Evolutionary conservation across 139 green algal genomes (phyloP), one percentile per base, ranked within the genome.

Genomic region (Chlorella sp.): DNA sequence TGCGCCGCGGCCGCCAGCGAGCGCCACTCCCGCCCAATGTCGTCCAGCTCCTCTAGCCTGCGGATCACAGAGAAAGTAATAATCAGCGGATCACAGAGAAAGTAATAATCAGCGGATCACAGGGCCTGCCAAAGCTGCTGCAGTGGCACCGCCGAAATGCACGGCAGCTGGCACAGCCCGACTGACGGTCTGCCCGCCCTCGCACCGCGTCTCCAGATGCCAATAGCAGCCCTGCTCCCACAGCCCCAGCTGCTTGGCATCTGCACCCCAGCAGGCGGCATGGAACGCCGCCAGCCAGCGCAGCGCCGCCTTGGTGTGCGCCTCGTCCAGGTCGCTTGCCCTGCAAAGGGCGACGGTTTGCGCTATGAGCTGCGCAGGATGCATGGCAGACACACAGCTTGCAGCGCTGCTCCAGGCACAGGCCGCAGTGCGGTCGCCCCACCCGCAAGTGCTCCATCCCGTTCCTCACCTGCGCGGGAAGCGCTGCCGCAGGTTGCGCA

Each of bases 131-230:
- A n/a, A n/a, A n/a, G n/a, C n/a, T n/a, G n/a, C n/a, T n/a, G n/a
- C n/a, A n/a, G n/a, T n/a, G n/a, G n/a, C n/a, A n/a, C n/a, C n/a
- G n/a, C n/a, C n/a, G n/a, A n/a, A n/a, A n/a, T n/a, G n/a, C n/a
- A n/a, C n/a, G n/a, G n/a, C n/a, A n/a, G n/a, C n/a, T n/a, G n/a
- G n/a, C n/a, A n/a, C n/a, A n/a, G n/a, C n/a, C n/a, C n/a, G n/a
- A n/a, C n/a, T n/a, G n/a, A n/a, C n/a, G n/a, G n/a, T n/a, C n/a
- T n/a, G n/a, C n/a, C n/a, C n/a, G n/a, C n/a, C n/a, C n/a, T n/a
- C n/a, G n/a, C 65, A 64, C 81, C 81, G 74, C 0, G 90, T 94
- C 26, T 91, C 86, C 11, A 94, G 76, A 70, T 92, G 86, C 91
- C 91, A 93, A 80, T 90, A 91, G 81, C 67, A 81, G 51, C 86